Evolutionary conservation across 2,329 filamentous ascomycete genomes (phyloP).

Genomic region (Pseudocercospora cruenta): DNA sequence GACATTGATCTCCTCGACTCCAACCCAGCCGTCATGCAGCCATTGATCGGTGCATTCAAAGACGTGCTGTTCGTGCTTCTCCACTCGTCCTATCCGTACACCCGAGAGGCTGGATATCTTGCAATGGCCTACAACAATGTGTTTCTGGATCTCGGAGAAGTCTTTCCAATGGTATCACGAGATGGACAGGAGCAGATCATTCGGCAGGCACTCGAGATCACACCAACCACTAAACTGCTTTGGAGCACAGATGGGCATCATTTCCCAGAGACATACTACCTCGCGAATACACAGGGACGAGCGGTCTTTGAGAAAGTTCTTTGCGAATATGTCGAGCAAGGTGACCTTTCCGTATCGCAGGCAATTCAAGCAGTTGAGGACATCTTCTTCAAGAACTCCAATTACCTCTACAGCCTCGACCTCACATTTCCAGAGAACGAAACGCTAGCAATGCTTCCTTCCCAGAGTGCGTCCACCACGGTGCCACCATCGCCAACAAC

Average conservation of each 20-base stretch:
- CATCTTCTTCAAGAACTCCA: conserved; percentile 77
- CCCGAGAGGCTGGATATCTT: conserved; percentile 75
- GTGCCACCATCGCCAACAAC: background rate
- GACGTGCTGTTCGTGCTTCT: conserved; percentile 75
- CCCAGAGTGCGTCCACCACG: background rate
- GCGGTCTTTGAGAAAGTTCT: conserved; percentile 71
- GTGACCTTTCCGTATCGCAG: conserved; percentile 63
- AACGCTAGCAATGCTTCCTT: background rate
- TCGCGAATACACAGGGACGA: conserved; percentile 73
- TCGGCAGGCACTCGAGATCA: conserved; percentile 73
- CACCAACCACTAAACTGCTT: conserved; percentile 73
- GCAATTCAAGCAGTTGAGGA: conserved; percentile 67
- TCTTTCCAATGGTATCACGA: conserved; percentile 77
- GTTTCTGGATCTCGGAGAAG: conserved; percentile 80
- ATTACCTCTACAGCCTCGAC: conserved; percentile 69
- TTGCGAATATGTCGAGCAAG: conserved; percentile 66
- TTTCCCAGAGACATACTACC: conserved; percentile 76
- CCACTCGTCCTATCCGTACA: conserved; percentile 81
- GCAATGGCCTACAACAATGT: conserved; percentile 77
- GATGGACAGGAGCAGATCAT: conserved; percentile 74
- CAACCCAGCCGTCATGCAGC: conserved; percentile 75
- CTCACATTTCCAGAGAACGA: conserved; percentile 33
- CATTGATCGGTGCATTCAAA: conserved; percentile 70
- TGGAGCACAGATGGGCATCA: conserved; percentile 82
- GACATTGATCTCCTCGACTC: conserved; percentile 71